Percentiles rank a stretch among this genome's conserved stretches.
These are phyloP conservation scores for Metschnikowia proteae DNA, from an alignment of 805 yeast species.

Conservation along the genomic window DNA sequence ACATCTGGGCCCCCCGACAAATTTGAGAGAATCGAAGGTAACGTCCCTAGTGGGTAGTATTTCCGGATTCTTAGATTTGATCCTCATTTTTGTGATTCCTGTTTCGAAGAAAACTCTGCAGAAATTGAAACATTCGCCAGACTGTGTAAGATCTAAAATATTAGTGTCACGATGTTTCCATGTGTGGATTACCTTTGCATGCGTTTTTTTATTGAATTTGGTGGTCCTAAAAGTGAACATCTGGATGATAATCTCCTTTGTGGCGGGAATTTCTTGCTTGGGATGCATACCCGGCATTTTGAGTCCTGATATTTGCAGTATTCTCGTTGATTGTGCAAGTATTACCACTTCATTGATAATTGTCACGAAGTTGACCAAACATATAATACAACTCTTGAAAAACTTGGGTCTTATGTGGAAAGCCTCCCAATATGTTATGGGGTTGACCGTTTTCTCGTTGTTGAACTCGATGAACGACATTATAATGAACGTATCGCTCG, in stretches of 20 bases:
- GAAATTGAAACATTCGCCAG: neutral
- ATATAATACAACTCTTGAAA: conserved; percentile 31
- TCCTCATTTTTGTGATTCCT: conserved; percentile 9
- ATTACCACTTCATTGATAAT: conserved; percentile 24
- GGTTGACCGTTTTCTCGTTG: conserved; percentile 45
- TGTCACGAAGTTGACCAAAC: conserved; percentile 25
- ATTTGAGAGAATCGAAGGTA: neutral
- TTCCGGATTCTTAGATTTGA: conserved; percentile 1
- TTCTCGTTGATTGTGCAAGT: conserved; percentile 15
- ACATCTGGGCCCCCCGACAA: neutral
- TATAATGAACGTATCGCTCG: conserved; percentile 47
- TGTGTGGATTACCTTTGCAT: conserved; percentile 5
- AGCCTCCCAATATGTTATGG: conserved; percentile 46
- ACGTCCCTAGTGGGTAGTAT: neutral
- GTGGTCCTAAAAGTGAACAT: conserved; percentile 1
- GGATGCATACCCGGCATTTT: conserved; percentile 1
- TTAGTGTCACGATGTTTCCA: conserved; percentile 19
- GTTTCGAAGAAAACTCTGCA: conserved; percentile 6
- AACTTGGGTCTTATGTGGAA: conserved; percentile 43
- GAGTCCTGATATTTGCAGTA: conserved; percentile 9
- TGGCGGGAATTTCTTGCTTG: neutral
- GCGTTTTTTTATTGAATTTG: conserved; percentile 5
- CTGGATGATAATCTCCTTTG: conserved; percentile 1
- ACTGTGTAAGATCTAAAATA: conserved; percentile 5
- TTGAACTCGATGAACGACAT: conserved; percentile 53